Evolutionary conservation across 2,329 filamentous ascomycete genomes (phyloP).

Genomic region (Ceratocystis ficicola): DNA sequence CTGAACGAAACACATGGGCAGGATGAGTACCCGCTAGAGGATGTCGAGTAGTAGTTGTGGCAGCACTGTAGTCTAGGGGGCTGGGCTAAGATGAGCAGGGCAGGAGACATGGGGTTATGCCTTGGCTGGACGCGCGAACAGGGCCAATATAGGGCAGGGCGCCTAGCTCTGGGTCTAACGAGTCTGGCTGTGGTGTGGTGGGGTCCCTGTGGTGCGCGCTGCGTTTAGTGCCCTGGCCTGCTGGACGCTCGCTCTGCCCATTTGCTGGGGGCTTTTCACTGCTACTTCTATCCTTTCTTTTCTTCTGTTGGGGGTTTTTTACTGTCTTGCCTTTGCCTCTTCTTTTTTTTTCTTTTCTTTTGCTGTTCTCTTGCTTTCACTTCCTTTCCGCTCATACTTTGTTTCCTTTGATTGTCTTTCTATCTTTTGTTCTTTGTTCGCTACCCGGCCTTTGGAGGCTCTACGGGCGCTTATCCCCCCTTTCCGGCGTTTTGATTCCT

Average conservation of each 20-base stretch:
- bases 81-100: too few relatives aligned
- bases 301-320: background rate
- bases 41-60: background rate
- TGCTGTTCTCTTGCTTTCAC: background rate
- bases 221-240: background rate
- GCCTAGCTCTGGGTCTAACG: background rate
- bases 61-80: background rate
- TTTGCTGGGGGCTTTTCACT: too few relatives aligned
- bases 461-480: background rate
- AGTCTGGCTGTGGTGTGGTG: background rate
- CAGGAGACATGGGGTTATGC: too few relatives aligned
- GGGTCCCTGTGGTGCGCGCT: background rate
- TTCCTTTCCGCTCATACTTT: background rate
- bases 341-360: background rate
- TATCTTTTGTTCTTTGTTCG: background rate
- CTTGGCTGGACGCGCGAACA: too few relatives aligned
- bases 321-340: background rate
- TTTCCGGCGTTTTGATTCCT: background rate
- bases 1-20: constrained; percentile 49
- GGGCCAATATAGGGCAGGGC: too few relatives aligned
- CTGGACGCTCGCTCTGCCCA: background rate
- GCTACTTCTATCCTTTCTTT: background rate
- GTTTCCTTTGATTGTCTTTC: background rate
- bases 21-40: constrained; percentile 38
- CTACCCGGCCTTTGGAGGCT: background rate